Conservation (phyloP, 176 grass and related monocot genomes). For the bread wheat (Triticum aestivum) region IWGSC_CS_RefSeq_v2.1 NC_057806.1:547579113-547579612, state of each 20-base stretch:
- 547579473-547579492: constrained; percentile 51
- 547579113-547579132: constrained; percentile 32
- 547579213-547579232: constrained; percentile 49
- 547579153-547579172: constrained; percentile 51
- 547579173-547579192: constrained; percentile 48
- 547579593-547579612: constrained; percentile 53
- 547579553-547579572: constrained; percentile 33
- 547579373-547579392: constrained; percentile 38
- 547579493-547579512: constrained; percentile 54
- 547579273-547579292: constrained; percentile 63
- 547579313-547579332: constrained; percentile 58
- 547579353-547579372: constrained; percentile 38
- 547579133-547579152: constrained; percentile 40
- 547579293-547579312: constrained; percentile 49
- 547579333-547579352: constrained; percentile 62
- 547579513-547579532: constrained; percentile 19
- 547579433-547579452: constrained; percentile 60
- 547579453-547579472: constrained; percentile 37
- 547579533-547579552: constrained; percentile 37
- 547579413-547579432: constrained; percentile 56
- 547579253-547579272: constrained; percentile 48
- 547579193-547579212: constrained; percentile 47
- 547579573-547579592: constrained; percentile 32
- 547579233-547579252: constrained; percentile 62
- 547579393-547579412: constrained; percentile 5